These are phyloP conservation scores for Colletotrichum sp. DNA, from an alignment of 2,329 filamentous ascomycete species.

Conservation along the genomic window DNA sequence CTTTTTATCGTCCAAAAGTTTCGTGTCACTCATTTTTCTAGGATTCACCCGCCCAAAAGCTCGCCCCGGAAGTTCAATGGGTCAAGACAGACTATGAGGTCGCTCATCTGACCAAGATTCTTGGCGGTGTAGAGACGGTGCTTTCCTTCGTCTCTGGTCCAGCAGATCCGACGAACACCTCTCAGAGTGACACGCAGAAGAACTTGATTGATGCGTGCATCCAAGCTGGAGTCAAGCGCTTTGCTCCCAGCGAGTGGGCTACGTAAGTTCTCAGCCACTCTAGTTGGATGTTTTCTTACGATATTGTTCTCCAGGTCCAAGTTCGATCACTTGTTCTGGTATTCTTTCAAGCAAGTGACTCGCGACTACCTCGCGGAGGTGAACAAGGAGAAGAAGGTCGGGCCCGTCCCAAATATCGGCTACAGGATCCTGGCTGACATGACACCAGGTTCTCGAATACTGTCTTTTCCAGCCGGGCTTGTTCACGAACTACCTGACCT, in stretches of 20 bases:
- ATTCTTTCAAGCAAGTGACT: conserved; percentile 53
- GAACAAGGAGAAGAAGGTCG: conserved; percentile 46
- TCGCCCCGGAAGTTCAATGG: conserved; percentile 38
- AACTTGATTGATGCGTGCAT: conserved; percentile 65
- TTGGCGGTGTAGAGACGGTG: conserved; percentile 56
- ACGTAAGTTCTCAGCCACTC: conserved; percentile 31
- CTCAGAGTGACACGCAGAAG: conserved; percentile 55
- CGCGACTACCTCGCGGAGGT: conserved; percentile 54
- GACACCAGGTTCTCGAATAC: conserved; percentile 56
- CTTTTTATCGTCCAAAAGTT: neutral
- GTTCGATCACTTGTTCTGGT: conserved; percentile 48
- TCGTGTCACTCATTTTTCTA: neutral
- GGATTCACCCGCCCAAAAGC: conserved; percentile 22
- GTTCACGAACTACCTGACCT: conserved; percentile 60
- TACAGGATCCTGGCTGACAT: too few species aligned
- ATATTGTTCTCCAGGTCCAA: neutral
- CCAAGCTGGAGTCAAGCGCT: conserved; percentile 63
- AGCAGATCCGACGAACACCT: conserved; percentile 27
- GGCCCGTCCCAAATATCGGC: too few species aligned
- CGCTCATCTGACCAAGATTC: conserved; percentile 36
- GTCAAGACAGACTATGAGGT: conserved; percentile 49
- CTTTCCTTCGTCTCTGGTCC: conserved; percentile 51
- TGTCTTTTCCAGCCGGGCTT: conserved; percentile 59
- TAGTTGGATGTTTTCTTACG: neutral
- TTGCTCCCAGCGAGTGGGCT: conserved; percentile 65